A percentile compares a stretch with the other conserved stretches of the same genome.
phyloP scores from a whole-genome alignment of 192 early-diverging fungal species.

The Ambispora gerdemannii region DNA sequence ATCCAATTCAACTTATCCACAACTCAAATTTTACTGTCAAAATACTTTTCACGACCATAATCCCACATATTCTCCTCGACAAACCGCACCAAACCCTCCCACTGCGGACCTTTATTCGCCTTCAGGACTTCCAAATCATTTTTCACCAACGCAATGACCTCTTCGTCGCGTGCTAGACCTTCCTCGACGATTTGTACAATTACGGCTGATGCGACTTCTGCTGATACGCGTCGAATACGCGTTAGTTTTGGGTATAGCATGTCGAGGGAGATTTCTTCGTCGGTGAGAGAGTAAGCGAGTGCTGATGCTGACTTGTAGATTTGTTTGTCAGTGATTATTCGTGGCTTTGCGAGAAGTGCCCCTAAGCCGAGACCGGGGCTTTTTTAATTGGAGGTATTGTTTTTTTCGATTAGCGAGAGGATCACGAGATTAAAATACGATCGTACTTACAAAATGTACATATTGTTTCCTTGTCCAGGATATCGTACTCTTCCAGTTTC shows the following conservation, averaged over 20 bases:
- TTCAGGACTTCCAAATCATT: conserved; percentile 8
- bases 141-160: conserved; percentile 48
- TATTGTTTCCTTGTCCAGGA: conserved; percentile 92
- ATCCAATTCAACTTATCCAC: too few relatives aligned
- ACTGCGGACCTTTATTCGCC: not conserved
- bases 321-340: conserved; percentile 72
- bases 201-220: conserved; percentile 78
- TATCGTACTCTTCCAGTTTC: conserved; percentile 51
- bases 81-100: conserved; percentile 16
- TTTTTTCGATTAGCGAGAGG: too few relatives aligned
- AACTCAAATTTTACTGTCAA: too few relatives aligned
- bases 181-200: conserved; percentile 66
- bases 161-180: conserved; percentile 50
- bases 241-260: conserved; percentile 81
- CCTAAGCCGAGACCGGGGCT: conserved; percentile 90
- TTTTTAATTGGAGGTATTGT: not conserved
- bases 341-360: conserved; percentile 68
- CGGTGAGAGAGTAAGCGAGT: conserved; percentile 70
- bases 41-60: conserved; percentile 25
- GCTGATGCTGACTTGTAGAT: conserved; percentile 78
- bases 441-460: conserved; percentile 76
- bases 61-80: conserved; percentile 53
- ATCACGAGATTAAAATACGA: conserved; percentile 19
- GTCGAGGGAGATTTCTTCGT: conserved; percentile 63
- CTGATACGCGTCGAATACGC: conserved; percentile 83